Conservation (phyloP, 495 filamentous ascomycete species). For the Aspergillus bertholletiae region DNA sequence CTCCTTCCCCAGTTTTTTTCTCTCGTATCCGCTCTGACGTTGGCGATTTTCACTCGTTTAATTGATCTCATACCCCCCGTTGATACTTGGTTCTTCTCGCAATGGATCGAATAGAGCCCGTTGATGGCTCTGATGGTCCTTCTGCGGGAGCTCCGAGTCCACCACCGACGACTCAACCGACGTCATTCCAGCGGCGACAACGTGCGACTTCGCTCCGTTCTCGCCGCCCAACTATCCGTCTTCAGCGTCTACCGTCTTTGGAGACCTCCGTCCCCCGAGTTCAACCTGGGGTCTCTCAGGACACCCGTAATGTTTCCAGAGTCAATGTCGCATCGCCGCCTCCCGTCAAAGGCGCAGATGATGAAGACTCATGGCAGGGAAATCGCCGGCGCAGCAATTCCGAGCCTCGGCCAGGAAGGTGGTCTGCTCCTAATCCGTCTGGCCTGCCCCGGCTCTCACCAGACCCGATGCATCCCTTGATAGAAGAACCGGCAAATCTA, state of each 20-base stretch:
- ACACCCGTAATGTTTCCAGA: conserved; percentile 8
- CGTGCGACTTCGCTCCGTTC: conserved; percentile 21
- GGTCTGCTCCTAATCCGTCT: conserved; percentile 30
- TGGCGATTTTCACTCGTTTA: background rate
- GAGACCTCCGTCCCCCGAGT: conserved; percentile 6
- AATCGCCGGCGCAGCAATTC: conserved; percentile 45
- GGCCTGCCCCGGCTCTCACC: conserved; percentile 29
- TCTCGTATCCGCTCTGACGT: background rate
- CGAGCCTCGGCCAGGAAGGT: conserved; percentile 40
- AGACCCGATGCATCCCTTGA: conserved; percentile 35
- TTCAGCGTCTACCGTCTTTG: conserved; percentile 33
- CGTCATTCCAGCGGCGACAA: conserved; percentile 12
- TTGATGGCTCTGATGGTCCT: conserved; percentile 18
- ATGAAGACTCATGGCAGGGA: conserved; percentile 29
- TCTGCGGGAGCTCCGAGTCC: conserved; percentile 7
- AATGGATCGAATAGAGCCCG: conserved; percentile 46
- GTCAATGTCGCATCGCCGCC: background rate
- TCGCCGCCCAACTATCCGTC: conserved; percentile 39
- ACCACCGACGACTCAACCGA: conserved; percentile 5
- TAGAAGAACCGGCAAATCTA: conserved; percentile 32
- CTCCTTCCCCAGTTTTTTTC: background rate
- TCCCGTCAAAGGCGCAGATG: conserved; percentile 21
- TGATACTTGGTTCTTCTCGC: background rate
- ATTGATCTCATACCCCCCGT: background rate
- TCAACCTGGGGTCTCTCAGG: conserved; percentile 7